These are phyloP conservation scores for Eutypa lata DNA, from an alignment of 2,329 filamentous ascomycete species.

Conservation along the genomic window DNA sequence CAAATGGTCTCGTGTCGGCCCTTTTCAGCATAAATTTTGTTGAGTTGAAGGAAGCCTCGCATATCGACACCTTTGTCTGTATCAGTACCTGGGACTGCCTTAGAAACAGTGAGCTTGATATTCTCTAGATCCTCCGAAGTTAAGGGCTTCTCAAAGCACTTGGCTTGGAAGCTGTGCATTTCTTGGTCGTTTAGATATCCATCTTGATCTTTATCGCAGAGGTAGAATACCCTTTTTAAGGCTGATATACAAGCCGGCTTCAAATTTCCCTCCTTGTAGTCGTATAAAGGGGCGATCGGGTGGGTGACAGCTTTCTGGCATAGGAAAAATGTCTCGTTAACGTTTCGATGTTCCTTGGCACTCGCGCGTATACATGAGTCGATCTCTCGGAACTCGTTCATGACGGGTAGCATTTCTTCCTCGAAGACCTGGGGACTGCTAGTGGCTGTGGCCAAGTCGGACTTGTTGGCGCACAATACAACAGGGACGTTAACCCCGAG, in stretches of 20 bases:
- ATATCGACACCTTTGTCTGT: constrained; percentile 73
- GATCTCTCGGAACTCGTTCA: constrained; percentile 98
- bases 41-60: constrained; percentile 81
- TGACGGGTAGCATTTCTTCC: constrained; percentile 96
- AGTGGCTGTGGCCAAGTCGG: constrained; percentile 75
- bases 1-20: constrained; percentile 97
- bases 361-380: constrained; percentile 96
- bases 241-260: constrained; percentile 89
- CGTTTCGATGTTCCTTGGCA: constrained; percentile 85
- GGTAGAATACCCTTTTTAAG: constrained; percentile 85
- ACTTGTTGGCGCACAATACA: constrained; percentile 95
- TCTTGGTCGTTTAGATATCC: constrained; percentile 87
- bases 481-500: constrained; percentile 98
- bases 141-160: constrained; percentile 87
- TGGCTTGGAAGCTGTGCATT: constrained; percentile 84
- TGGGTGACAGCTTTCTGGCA: constrained; percentile 98
- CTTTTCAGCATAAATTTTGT: constrained; percentile 96
- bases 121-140: constrained; percentile 79
- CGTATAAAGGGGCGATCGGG: constrained; percentile 92
- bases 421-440: constrained; percentile 82
- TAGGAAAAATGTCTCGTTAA: constrained; percentile 95
- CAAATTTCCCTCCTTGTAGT: constrained; percentile 85
- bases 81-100: constrained; percentile 60
- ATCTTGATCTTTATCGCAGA: constrained; percentile 95
- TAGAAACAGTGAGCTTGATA: constrained; percentile 84